These are phyloP conservation scores for Colletotrichum lindemuthianum DNA, from an alignment of 2,329 filamentous ascomycete genomes.

Conservation along the genomic window DNA sequence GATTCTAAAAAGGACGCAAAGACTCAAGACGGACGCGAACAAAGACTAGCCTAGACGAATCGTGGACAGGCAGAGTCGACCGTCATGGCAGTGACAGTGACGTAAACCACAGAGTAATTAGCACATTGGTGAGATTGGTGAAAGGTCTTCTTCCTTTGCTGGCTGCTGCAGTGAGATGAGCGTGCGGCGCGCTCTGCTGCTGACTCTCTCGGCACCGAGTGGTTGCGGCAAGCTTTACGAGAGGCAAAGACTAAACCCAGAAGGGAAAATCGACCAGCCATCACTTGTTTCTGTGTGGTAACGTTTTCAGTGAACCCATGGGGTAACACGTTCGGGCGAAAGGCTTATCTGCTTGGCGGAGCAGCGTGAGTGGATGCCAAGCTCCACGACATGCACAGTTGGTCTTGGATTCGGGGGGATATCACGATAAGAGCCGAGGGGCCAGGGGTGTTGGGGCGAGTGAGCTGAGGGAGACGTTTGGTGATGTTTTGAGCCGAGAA, in stretches of 20 bases:
- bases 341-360: conserved; percentile 35
- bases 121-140: too few relatives aligned
- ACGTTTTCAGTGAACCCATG: conserved; percentile 35
- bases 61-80: too few relatives aligned
- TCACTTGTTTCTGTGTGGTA: conserved; percentile 35
- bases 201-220: conserved; percentile 20
- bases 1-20: conserved; percentile 23
- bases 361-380: conserved; percentile 16
- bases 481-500: too few relatives aligned
- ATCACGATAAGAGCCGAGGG: conserved; percentile 22
- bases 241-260: conserved; percentile 19
- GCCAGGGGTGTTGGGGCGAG: neutral
- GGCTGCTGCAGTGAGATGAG: too few relatives aligned
- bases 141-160: too few relatives aligned
- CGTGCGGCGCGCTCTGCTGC: neutral
- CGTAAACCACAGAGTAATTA: too few relatives aligned
- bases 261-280: conserved; percentile 8
- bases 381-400: conserved; percentile 27
- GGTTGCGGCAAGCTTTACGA: conserved; percentile 10
- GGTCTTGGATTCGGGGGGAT: conserved; percentile 24
- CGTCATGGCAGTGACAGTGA: too few relatives aligned
- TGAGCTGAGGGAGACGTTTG: neutral
- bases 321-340: conserved; percentile 25
- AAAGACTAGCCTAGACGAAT: conserved; percentile 1
- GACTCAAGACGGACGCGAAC: conserved; percentile 3